Evolutionary conservation across 1,139 yeast genomes (phyloP), one percentile per base, ranked within the genome.

Genomic region (Arxiozyma slooffiae): DNA sequence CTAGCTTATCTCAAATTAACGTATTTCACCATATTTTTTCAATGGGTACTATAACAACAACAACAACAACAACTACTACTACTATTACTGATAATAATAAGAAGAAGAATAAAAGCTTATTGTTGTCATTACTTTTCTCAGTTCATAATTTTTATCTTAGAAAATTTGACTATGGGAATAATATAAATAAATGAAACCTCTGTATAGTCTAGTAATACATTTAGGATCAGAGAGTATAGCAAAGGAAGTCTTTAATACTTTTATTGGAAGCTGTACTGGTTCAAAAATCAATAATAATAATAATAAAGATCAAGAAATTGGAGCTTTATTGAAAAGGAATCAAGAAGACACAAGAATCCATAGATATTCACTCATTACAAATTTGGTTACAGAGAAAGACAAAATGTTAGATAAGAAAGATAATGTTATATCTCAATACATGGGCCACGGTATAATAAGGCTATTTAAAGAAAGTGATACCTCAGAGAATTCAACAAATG

Each of bases 381-480:
- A 18, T 8, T 3, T 40, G 36, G 7, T 30, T 30, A 16, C 11
- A 30, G 6, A 20, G 18, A 24, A 41, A 7, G 44, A 30, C 9
- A 24, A 30, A 14, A 49, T 46, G 47, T 46, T 36, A 11, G 43
- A 51, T 24, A 58, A 54, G 9, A 50, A 53, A 16, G 61, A 60
- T 48, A 47, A 55, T 14, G 52, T 61, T 14, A 53, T 58, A 20
- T 63, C 68, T 3, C 54, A 60, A 48, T 77, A 80, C 60, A 61
- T 85, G 51, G 95, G 95, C 0, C 71, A 79, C 51, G 96, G 96
- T 0, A 79, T 83, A 8, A 78, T 87, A 14, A 73, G 86, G 49
- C 67, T 87, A n/a, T 87, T 73, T 63, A 72, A 84, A 53, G 83
- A 52, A 78, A 51, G 60, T 37, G 57, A 55, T 7, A 53, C 48